phyloP scores from a whole-genome alignment of 495 filamentous ascomycete genomes.

The Astrocystis sublimbata region DNA sequence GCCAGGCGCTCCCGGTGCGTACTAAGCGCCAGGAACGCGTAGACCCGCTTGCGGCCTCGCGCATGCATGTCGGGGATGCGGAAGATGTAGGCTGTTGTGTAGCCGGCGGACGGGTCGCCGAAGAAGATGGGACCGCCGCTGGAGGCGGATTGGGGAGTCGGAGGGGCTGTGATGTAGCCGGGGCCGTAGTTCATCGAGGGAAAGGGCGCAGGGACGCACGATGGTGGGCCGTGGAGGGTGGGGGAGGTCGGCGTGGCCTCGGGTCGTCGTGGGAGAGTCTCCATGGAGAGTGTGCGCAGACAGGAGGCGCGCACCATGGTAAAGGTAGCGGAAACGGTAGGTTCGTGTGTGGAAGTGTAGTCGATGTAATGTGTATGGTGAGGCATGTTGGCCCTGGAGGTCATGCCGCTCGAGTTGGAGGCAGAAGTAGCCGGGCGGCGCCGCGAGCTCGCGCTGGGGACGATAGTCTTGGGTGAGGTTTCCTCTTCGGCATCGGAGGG shows the following conservation, averaged over 20 bases:
- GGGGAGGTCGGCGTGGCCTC: conserved; percentile 30
- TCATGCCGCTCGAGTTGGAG: conserved; percentile 47
- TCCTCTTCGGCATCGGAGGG: conserved; percentile 50
- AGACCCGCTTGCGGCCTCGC: conserved; percentile 80
- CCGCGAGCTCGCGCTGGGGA: conserved; percentile 13
- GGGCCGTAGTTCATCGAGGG: conserved; percentile 32
- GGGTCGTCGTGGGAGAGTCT: conserved; percentile 71
- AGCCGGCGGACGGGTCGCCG: conserved; percentile 76
- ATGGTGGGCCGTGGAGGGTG: conserved; percentile 24
- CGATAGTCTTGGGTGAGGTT: conserved; percentile 9
- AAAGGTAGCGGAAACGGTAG: conserved; percentile 73
- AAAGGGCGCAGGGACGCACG: conserved; percentile 23
- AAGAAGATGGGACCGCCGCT: conserved; percentile 80
- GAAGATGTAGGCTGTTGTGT: conserved; percentile 92
- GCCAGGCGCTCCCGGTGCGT: conserved; percentile 71
- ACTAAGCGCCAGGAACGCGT: conserved; percentile 81
- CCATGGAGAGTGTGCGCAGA: conserved; percentile 82
- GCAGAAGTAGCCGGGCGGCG: conserved; percentile 34
- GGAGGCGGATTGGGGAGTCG: conserved; percentile 37
- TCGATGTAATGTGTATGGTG: conserved; percentile 80
- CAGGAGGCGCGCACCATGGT: conserved; percentile 82
- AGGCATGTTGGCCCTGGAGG: conserved; percentile 51
- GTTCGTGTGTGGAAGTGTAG: conserved; percentile 83
- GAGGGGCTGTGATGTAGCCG: conserved; percentile 36
- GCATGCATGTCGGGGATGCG: conserved; percentile 85